Base-by-base conservation (phyloP, 257 asterid genomes). In the Solanum dulcamara region DNA sequence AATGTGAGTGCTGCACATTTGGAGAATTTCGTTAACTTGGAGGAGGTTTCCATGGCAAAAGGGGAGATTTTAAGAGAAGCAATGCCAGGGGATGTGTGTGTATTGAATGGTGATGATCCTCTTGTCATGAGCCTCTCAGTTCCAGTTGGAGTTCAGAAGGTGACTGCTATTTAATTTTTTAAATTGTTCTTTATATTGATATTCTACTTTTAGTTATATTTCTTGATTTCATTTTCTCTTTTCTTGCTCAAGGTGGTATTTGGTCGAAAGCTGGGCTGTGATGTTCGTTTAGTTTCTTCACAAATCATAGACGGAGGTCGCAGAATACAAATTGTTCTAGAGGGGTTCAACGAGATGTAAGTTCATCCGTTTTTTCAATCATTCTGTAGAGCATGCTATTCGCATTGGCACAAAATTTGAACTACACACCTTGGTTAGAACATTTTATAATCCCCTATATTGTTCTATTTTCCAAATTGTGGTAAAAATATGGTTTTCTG, bases 61-160 rank as follows among this genome's bases (percentile, higher is more conserved):
- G 88, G 91, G 57, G 91, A 89, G 88, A 87, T 87, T 89, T 67
- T 89, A 71, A 83, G 71, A 81, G 91, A 83, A 48, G 91, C 91
- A 57, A 50, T 46, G 88, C 18, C 59, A 5, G 87, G 88, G 66
- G 81, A 87, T 85, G 86, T 87, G 5, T 89, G 89, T 85, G 89
- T 89, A 83, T 40, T 89, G 82, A 89, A 87, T 87, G 91, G 87
- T 28, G 89, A 89, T 83, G 91, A 89, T 79, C 88, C 88, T 72
- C 89, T 83, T 75, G 88, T 89, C 77, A 79, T 60, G 91, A 80
- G 84, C 26, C 87, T 87, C 51, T 88, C 85, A 20, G 81, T 87
- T 72, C 86, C 88, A 33, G 57, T 20, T n/a, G 88, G 87, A 83
- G 89, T 87, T 26, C 70, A 85, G 81, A 87, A 89, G 90, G 89